Evolutionary conservation across 306 rosid species (phyloP).

Genomic region (Begonia masoniana): DNA sequence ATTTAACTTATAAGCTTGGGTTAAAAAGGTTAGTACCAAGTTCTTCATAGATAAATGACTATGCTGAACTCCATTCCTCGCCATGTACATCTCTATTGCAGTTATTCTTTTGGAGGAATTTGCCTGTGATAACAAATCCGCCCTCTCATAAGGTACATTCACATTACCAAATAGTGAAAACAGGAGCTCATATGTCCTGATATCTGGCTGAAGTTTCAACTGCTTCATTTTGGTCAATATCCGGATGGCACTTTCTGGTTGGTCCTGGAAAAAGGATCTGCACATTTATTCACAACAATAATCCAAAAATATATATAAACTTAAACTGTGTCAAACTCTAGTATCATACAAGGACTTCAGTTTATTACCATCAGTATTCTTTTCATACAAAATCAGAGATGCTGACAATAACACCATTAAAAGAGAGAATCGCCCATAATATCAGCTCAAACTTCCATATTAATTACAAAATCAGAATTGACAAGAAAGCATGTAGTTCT

Average conservation of each 20-base stretch:
- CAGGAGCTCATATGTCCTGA: slow-evolving; percentile 54
- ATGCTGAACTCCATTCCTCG: slow-evolving; percentile 49
- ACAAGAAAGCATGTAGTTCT: too few relatives aligned
- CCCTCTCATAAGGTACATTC: slow-evolving; percentile 64
- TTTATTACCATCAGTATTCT: too few relatives aligned
- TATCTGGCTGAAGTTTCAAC: slow-evolving; percentile 43
- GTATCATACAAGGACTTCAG: background rate
- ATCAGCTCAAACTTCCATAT: too few relatives aligned
- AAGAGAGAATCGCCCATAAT: too few relatives aligned
- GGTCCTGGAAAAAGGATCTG: slow-evolving; percentile 39
- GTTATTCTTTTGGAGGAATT: slow-evolving; percentile 50
- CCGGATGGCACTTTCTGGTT: slow-evolving; percentile 63
- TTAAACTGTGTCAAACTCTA: background rate
- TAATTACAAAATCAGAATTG: too few relatives aligned
- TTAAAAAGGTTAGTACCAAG: slow-evolving; percentile 29
- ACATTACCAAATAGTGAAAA: slow-evolving; percentile 69
- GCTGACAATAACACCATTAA: too few relatives aligned
- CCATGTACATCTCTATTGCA: slow-evolving; percentile 71
- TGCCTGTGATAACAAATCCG: slow-evolving; percentile 43
- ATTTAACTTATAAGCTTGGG: too few relatives aligned
- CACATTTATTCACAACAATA: slow-evolving; percentile 7
- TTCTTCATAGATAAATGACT: slow-evolving; percentile 46
- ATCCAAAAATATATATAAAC: background rate
- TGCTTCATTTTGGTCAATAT: slow-evolving; percentile 66
- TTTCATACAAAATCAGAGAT: too few relatives aligned